Evolutionary conservation across 805 yeast species (phyloP), one percentile per base, ranked within the genome.

Genomic region (Schwanniomyces sp.): DNA sequence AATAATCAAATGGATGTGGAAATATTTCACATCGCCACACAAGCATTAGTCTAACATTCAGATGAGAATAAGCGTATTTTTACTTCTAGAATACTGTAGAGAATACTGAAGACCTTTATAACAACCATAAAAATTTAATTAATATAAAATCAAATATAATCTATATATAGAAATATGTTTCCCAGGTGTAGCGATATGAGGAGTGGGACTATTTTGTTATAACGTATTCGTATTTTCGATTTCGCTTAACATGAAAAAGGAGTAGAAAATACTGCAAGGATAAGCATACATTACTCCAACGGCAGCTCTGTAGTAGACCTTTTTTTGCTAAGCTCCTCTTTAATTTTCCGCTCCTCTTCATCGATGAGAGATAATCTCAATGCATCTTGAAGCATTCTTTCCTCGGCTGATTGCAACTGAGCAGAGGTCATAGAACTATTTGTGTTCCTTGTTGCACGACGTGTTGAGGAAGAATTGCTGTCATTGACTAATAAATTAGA

Each of bases 311-410:
- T 16, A 32, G 36, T 4, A 14, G 36, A 32, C 14, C 36, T 47
- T 28, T 24, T 43, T 47, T 38, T 30, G 36, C 40, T 45, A 8
- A 21, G 29, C 28, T 44, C 51, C 21, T 45, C 57, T 41, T 53
- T 62, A 34, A 54, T 54, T 39, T 68, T 69, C 44, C 85, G 66
- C 37, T 81, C 82, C 53, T 83, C 84, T 57, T 84, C 88, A 49
- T 88, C 95, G 39, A 85, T 64, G 34, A 90, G 63, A 41, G 91
- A 85, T 42, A 89, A 70, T 52, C 88, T 72, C 65, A 91, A 75
- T 0, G 96, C 97, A 59, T 88, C 91, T 56, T 86, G 86, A 42
- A 91, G 74, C 96, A 90, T 87, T 55, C 85, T 73, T 47, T 87
- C 87, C 63, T 91, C 78, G 29, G 70, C 59, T 1, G 68, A 47